Percentiles rank a stretch among this genome's conserved stretches.
phyloP scores from a whole-genome alignment of 2,329 filamentous ascomycete genomes.

The Penicillium sp. region DNA sequence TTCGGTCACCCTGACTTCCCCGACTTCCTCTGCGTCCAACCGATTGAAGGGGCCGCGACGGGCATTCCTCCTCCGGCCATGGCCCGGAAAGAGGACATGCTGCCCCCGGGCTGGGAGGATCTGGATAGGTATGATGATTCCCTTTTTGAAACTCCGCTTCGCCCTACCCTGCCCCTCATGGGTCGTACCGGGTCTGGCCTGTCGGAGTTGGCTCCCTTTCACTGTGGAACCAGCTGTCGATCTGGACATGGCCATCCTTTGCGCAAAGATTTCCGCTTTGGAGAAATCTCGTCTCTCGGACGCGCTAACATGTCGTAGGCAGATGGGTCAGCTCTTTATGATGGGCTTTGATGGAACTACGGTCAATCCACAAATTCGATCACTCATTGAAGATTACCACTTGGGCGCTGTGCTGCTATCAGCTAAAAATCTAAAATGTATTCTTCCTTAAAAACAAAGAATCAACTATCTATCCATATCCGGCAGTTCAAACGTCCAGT shows the following conservation, averaged over 20 bases:
- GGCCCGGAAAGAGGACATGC: constrained; percentile 42
- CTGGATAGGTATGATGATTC: constrained; percentile 38
- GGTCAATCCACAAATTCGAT: constrained; percentile 60
- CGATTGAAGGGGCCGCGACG: constrained; percentile 13
- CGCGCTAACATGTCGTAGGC: constrained; percentile 47
- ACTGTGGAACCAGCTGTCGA: constrained; percentile 18
- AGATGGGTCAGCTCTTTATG: constrained; percentile 59
- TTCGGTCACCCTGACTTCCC: constrained; percentile 2
- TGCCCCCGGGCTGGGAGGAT: constrained; percentile 42
- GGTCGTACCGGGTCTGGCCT: background rate
- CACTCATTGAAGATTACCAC: constrained; percentile 65
- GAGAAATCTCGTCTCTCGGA: constrained; percentile 53
- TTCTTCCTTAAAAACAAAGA: constrained; percentile 36
- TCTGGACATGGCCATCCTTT: constrained; percentile 42
- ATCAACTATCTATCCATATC: background rate
- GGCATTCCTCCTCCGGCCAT: constrained; percentile 39
- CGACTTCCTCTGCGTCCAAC: constrained; percentile 6
- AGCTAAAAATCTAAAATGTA: constrained; percentile 65
- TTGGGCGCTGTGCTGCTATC: constrained; percentile 75
- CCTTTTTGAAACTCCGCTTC: constrained; percentile 12
- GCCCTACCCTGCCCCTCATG: background rate
- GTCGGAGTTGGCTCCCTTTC: constrained; percentile 5
- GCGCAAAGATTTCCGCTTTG: constrained; percentile 58
- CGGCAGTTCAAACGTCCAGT: background rate
- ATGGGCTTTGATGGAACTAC: constrained; percentile 65